These are phyloP conservation scores for Cronartium quercuum DNA, from an alignment of 1,284 basidiomycete species.

Conservation along the genomic window DNA sequence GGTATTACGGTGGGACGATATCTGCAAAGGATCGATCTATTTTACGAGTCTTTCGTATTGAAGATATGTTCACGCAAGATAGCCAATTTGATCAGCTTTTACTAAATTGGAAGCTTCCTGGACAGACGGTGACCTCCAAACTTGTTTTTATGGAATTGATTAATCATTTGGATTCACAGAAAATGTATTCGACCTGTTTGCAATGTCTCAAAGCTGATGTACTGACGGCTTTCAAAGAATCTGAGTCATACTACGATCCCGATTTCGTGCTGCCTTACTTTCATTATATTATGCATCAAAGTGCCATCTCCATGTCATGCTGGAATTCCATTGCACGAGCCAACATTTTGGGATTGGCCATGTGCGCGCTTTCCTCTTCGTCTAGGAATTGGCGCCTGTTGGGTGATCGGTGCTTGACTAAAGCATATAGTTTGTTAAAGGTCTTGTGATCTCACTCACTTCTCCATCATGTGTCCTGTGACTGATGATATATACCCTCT, in stretches of 20 bases:
- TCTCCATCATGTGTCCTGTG: conserved; percentile 57
- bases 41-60: conserved; percentile 23
- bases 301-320: conserved; percentile 57
- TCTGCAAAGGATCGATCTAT: conserved; percentile 27
- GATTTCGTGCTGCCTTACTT: conserved; percentile 64
- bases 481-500: conserved; percentile 49
- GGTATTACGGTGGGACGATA: conserved; percentile 25
- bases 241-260: conserved; percentile 72
- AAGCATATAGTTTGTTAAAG: conserved; percentile 47
- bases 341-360: conserved; percentile 67
- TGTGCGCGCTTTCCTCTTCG: conserved; percentile 72
- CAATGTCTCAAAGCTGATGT: conserved; percentile 3
- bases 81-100: conserved; percentile 8
- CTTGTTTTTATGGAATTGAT: neutral
- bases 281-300: conserved; percentile 58
- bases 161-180: conserved; percentile 31
- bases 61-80: conserved; percentile 29
- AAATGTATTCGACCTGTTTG: conserved; percentile 24
- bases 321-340: conserved; percentile 82
- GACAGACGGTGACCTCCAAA: neutral
- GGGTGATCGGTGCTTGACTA: conserved; percentile 47
- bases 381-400: conserved; percentile 52
- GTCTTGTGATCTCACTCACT: conserved; percentile 41
- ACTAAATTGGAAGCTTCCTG: conserved; percentile 21
- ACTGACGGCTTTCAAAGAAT: neutral